A percentile compares a stretch with the other conserved stretches of the same genome.
Evolutionary conservation across 108 stramenopile species (phyloP).

Genomic region (Pelagomonas calceolata): DNA sequence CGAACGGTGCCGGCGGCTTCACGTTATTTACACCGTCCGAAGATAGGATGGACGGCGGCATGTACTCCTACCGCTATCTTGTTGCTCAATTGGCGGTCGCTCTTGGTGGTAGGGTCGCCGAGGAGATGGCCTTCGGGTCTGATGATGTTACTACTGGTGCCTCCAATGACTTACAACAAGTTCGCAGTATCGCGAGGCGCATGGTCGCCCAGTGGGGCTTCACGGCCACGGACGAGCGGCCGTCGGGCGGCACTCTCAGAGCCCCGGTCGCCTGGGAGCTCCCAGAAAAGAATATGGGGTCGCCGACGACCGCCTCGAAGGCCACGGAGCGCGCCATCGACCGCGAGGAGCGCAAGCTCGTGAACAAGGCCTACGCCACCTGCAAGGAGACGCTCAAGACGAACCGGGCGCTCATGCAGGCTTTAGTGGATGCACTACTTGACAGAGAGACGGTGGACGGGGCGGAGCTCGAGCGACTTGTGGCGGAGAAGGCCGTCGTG

Average conservation of each 20-base stretch:
- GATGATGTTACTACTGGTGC: slow-evolving; percentile 87
- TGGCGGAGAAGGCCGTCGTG: too few species aligned
- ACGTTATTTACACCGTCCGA: slow-evolving; percentile 83
- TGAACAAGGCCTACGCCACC: neutral
- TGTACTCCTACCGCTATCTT: slow-evolving; percentile 78
- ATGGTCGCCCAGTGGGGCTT: slow-evolving; percentile 93
- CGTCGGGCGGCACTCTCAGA: too few species aligned
- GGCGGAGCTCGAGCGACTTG: too few species aligned
- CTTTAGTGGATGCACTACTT: too few species aligned
- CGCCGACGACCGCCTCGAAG: too few species aligned
- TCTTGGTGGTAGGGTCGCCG: slow-evolving; percentile 85
- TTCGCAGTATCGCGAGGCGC: slow-evolving; percentile 76
- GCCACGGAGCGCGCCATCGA: neutral
- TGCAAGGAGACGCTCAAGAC: neutral
- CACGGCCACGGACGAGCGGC: slow-evolving; percentile 23
- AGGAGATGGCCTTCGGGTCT: slow-evolving; percentile 83
- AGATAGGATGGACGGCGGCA: slow-evolving; percentile 68
- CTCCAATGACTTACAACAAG: slow-evolving; percentile 88
- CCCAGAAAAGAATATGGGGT: too few species aligned
- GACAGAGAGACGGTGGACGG: too few species aligned
- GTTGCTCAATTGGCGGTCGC: slow-evolving; percentile 78
- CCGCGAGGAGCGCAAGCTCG: neutral
- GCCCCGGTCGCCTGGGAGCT: too few species aligned
- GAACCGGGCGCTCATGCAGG: too few species aligned
- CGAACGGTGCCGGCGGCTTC: slow-evolving; percentile 69